Evolutionary conservation across 352 stramenopile genomes (phyloP), one percentile per base, ranked within the genome.

Genomic region (Blastocystis sp.): DNA sequence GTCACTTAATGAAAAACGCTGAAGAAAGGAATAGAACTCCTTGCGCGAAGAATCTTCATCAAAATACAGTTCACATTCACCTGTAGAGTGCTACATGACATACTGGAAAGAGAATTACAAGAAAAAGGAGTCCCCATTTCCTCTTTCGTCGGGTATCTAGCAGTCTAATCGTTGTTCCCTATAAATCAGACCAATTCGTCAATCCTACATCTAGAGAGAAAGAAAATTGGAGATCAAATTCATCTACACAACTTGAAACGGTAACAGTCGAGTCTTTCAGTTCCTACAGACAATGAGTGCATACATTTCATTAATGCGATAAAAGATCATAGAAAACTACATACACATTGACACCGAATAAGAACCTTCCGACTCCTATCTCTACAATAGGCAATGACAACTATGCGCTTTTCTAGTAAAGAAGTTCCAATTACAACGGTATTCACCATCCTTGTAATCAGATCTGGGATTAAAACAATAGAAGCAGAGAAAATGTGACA

Each of bases 291-390:
- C 40, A 2, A 48, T 48, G 40, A 48, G 40, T 9, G 9, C 9
- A 2, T 2, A 9, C 40, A 48, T 9, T 9, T 48, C 40, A 2
- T 48, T 48, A 9, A 2, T 9, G 9, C n/a, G n/a, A n/a, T n/a
- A 48, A 48, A 48, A 9, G 9, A 48, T 48, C 3, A 48, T 48
- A 2, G 17, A 7, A 75, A 27, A n/a, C 9, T 33, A 81, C 70
- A 66, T 81, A 81, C 70, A 81, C 70, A 81, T 22, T 40, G 40
- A 35, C 70, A 58, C n/a, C 35, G 33, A 64, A 81, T 27, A 9
- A 81, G 27, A 37, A 56, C 24, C 17, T 56, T 81, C 70, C 44
- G 58, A 33, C 62, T 60, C 15, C 44, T 81, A 42, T 81, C 70
- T 35, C 42, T 37, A 27, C 48, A 81, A 57, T 81, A 81, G 3